Conservation (phyloP, 208 protist genomes). For the Trypanosoma rangeli region DNA sequence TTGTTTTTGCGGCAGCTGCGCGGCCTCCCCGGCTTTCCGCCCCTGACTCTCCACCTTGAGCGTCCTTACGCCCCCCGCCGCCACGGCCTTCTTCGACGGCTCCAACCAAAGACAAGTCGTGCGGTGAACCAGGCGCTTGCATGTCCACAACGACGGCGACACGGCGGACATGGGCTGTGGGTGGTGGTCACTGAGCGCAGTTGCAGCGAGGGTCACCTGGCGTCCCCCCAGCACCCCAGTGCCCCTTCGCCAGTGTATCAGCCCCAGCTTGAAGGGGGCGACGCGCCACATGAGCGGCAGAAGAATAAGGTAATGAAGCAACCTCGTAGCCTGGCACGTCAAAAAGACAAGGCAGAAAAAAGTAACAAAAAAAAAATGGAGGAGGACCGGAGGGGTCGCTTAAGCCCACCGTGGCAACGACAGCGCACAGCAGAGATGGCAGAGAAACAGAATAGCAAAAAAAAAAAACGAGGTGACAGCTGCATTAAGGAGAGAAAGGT, state of each 20-base stretch:
- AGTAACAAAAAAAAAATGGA: background rate
- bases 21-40: background rate
- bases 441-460: background rate
- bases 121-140: constrained; percentile 5
- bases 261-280: background rate
- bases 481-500: background rate
- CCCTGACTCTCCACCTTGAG: background rate
- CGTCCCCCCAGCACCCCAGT: background rate
- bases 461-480: background rate
- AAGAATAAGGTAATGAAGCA: background rate
- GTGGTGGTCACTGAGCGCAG: background rate
- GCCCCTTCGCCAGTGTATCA: background rate
- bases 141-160: constrained; percentile 1
- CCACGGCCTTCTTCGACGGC: background rate
- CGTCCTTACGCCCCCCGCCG: background rate
- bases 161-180: background rate
- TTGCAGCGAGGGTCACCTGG: background rate
- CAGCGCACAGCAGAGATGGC: background rate
- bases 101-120: constrained; percentile 7
- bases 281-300: constrained; percentile 9
- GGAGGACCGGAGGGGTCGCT: background rate
- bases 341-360: background rate
- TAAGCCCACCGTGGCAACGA: too few species aligned
- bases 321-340: background rate
- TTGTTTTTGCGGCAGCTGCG: background rate